phyloP scores from a whole-genome alignment of 768 basidiomycete species.

The Galerina marginata region DNA sequence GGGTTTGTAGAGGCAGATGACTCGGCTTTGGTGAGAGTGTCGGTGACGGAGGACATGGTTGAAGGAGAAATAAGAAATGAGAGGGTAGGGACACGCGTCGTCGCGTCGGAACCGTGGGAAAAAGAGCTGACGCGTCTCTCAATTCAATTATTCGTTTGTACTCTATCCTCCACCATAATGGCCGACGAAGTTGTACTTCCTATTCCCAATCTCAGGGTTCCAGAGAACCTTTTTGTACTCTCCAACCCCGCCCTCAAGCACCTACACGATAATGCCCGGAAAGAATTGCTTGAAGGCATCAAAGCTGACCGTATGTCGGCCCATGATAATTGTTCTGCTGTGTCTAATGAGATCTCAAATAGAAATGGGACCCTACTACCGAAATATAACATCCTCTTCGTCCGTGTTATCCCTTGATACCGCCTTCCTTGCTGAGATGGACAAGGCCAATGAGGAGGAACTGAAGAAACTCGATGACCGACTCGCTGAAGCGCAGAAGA shows the following conservation, averaged over 20 bases:
- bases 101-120: conserved; percentile 35
- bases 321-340: too few species aligned
- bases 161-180: conserved; percentile 49
- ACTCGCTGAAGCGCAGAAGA: conserved; percentile 86
- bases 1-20: conserved; percentile 45
- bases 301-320: conserved; percentile 72
- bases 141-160: conserved; percentile 7
- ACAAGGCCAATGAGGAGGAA: conserved; percentile 73
- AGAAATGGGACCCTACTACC: conserved; percentile 93
- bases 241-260: conserved; percentile 62
- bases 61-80: neutral
- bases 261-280: conserved; percentile 71
- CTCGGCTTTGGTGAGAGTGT: conserved; percentile 63
- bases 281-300: conserved; percentile 73
- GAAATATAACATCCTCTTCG: conserved; percentile 54
- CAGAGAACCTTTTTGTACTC: conserved; percentile 81
- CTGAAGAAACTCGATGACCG: conserved; percentile 78
- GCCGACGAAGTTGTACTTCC: conserved; percentile 85
- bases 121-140: conserved; percentile 40
- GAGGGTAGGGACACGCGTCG: conserved; percentile 32
- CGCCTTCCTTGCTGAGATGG: conserved; percentile 59
- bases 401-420: conserved; percentile 54
- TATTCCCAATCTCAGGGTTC: conserved; percentile 83
- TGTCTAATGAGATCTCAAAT: neutral
- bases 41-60: conserved; percentile 36